phyloP scores from a whole-genome alignment of 2,329 filamentous ascomycete genomes.

The Calycina herbarum region DNA sequence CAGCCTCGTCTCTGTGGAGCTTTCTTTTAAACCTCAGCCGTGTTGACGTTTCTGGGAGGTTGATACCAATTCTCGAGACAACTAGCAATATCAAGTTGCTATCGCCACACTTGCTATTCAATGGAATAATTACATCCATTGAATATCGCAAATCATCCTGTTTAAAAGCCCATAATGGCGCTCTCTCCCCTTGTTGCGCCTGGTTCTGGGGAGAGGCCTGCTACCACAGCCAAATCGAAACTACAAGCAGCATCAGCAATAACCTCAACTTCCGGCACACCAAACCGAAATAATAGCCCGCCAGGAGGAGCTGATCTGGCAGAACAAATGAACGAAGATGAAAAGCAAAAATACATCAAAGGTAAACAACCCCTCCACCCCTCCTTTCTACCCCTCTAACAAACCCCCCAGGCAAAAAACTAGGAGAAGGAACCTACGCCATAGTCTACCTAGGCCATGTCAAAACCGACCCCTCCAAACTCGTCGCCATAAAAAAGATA shows the following conservation, averaged over 20 bases:
- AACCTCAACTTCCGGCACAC: constrained; percentile 24
- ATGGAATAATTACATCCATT: neutral
- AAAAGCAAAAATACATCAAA: constrained; percentile 88
- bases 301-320: constrained; percentile 54
- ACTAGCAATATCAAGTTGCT: neutral
- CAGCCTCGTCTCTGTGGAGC: constrained; percentile 7
- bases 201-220: constrained; percentile 20
- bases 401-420: constrained; percentile 67
- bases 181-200: constrained; percentile 30
- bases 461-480: constrained; percentile 65
- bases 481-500: constrained; percentile 93
- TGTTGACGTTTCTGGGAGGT: neutral
- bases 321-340: constrained; percentile 80
- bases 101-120: neutral
- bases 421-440: constrained; percentile 96
- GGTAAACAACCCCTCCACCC: constrained; percentile 46
- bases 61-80: neutral
- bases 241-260: constrained; percentile 18
- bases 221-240: constrained; percentile 19
- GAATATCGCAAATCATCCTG: neutral
- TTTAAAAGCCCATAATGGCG: constrained; percentile 22
- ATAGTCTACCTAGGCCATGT: constrained; percentile 90
- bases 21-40: neutral
- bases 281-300: constrained; percentile 23
- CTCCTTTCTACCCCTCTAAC: constrained; percentile 11